Evolutionary conservation across 2,329 filamentous ascomycete genomes (phyloP).

Genomic region (Monilinia laxa): DNA sequence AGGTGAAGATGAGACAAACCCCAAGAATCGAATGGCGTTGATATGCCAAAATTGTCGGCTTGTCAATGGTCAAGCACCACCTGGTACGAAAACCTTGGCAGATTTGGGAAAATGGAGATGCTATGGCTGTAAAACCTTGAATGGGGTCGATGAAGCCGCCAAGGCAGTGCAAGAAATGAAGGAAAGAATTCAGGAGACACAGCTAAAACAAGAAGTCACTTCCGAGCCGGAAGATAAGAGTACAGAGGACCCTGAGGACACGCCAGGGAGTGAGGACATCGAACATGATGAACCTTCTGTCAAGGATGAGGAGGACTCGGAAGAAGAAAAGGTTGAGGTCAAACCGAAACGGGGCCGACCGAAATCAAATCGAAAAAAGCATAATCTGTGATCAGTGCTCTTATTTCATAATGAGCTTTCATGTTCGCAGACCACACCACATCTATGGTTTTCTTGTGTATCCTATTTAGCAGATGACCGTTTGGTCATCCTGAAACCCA

Average conservation of each 20-base stretch:
- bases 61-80: conserved; percentile 94
- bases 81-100: conserved; percentile 72
- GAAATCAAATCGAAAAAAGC: conserved; percentile 18
- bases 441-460: not conserved
- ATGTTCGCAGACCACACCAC: not conserved
- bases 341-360: conserved; percentile 20
- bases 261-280: conserved; percentile 16
- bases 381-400: not conserved
- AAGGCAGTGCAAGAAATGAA: conserved; percentile 55
- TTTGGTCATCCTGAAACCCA: not conserved
- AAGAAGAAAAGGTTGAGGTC: conserved; percentile 26
- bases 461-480: not conserved
- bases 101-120: conserved; percentile 89
- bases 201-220: conserved; percentile 11
- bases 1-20: conserved; percentile 89
- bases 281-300: conserved; percentile 19
- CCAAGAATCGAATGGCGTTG: conserved; percentile 86
- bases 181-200: conserved; percentile 32
- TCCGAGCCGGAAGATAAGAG: conserved; percentile 11
- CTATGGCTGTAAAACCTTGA: conserved; percentile 76
- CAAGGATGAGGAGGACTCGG: conserved; percentile 22
- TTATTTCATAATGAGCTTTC: not conserved
- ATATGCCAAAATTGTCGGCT: conserved; percentile 81
- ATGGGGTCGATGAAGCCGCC: conserved; percentile 78
- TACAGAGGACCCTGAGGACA: conserved; percentile 17